phyloP scores from a whole-genome alignment of 2,329 filamentous ascomycete genomes.

The Aspergillus felis region DNA sequence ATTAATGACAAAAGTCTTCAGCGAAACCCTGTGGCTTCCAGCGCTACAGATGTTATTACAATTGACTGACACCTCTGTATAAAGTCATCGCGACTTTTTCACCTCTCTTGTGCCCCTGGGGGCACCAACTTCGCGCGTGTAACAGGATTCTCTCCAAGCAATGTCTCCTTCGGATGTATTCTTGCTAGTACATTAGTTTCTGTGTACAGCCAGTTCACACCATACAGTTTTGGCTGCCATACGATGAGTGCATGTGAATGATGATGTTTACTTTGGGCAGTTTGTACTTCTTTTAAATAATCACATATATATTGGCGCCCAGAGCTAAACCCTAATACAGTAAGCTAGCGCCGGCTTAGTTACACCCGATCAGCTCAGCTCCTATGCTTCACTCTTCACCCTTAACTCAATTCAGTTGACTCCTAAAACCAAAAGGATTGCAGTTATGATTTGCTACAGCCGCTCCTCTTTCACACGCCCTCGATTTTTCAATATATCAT shows the following conservation, averaged over 20 bases:
- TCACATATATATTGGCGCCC: not conserved
- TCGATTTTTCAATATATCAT: conserved; percentile 61
- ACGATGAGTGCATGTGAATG: not conserved
- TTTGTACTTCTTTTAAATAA: not conserved
- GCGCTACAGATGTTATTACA: conserved; percentile 32
- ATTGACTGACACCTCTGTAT: conserved; percentile 26
- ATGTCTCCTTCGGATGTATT: not conserved
- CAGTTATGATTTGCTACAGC: conserved; percentile 39
- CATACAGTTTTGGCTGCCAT: not conserved
- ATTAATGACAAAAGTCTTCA: conserved; percentile 2
- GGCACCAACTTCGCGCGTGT: not conserved
- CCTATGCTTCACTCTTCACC: not conserved
- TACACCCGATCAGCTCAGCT: not conserved
- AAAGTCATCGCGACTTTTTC: not conserved
- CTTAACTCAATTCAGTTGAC: not conserved
- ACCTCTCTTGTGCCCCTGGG: not conserved
- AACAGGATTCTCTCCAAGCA: not conserved
- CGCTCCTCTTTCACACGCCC: conserved; percentile 62
- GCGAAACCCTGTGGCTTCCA: conserved; percentile 1
- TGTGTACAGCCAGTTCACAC: not conserved
- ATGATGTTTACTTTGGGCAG: not conserved
- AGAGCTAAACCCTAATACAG: not conserved
- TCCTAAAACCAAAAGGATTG: not conserved
- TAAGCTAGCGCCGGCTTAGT: not conserved
- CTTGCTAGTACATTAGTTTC: not conserved